phyloP scores from a whole-genome alignment of 371 early-diverging fungal species.

The Saksenaea vasiformis region DNA sequence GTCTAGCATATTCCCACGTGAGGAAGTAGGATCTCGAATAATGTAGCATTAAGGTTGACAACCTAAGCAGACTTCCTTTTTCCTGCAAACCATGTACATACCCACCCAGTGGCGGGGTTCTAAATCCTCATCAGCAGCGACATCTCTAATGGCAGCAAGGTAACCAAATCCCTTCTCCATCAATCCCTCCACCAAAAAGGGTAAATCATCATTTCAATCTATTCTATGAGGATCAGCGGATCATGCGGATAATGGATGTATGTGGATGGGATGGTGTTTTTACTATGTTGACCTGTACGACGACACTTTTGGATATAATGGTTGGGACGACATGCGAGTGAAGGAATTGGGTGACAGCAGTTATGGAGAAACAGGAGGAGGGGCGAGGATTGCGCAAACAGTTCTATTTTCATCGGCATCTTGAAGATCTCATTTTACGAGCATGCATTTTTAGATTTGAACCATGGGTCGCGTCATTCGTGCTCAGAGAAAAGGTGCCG shows the following conservation, averaged over 20 bases:
- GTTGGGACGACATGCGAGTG: neutral
- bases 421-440: neutral
- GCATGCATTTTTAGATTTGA: neutral
- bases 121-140: too few relatives aligned
- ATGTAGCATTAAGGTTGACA: too few relatives aligned
- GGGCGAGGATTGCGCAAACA: neutral
- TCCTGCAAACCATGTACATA: too few relatives aligned
- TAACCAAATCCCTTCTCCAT: neutral
- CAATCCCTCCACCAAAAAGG: neutral
- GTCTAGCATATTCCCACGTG: too few relatives aligned
- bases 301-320: too few relatives aligned
- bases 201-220: neutral
- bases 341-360: neutral
- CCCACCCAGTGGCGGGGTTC: too few relatives aligned
- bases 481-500: conserved; percentile 98
- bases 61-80: too few relatives aligned
- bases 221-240: neutral
- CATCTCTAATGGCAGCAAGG: too few relatives aligned
- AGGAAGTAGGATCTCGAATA: too few relatives aligned
- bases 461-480: conserved; percentile 79
- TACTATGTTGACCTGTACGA: neutral
- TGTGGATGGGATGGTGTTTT: neutral
- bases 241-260: neutral
- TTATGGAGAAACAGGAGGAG: neutral
- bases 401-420: neutral